Conservation (phyloP, 495 filamentous ascomycete genomes). For the Talaromyces ruber region DNA sequence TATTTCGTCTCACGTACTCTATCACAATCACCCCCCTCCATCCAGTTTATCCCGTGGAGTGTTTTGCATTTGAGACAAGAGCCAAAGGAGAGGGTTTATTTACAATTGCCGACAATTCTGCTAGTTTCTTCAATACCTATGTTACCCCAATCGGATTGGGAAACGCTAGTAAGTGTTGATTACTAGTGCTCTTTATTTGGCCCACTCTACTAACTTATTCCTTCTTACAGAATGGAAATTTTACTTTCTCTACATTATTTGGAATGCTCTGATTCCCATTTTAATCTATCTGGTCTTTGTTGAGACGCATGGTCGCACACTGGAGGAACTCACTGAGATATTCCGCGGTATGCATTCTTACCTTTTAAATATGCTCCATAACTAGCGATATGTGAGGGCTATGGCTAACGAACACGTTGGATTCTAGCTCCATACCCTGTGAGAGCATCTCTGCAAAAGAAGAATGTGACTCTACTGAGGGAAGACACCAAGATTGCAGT, state of each 20-base stretch:
- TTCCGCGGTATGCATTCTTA: too few species aligned
- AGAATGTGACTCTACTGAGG: too few species aligned
- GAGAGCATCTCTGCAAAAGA: too few species aligned
- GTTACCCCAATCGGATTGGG: constrained; percentile 25
- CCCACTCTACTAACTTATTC: too few species aligned
- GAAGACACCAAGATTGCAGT: too few species aligned
- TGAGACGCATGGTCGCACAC: constrained; percentile 57
- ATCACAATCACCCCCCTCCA: constrained; percentile 60
- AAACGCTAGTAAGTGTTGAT: too few species aligned
- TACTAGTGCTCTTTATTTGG: too few species aligned
- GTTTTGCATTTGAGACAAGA: constrained; percentile 47
- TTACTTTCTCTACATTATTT: constrained; percentile 54
- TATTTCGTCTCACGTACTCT: constrained; percentile 57
- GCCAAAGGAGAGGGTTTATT: constrained; percentile 54
- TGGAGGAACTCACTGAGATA: constrained; percentile 60
- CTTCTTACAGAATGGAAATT: too few species aligned
- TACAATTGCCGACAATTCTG: constrained; percentile 31
- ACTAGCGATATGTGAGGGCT: too few species aligned
- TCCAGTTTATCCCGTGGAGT: constrained; percentile 61
- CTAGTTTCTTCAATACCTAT: constrained; percentile 50
- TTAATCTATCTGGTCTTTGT: constrained; percentile 59
- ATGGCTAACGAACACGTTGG: too few species aligned
- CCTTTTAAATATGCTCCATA: too few species aligned
- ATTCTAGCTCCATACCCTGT: too few species aligned
- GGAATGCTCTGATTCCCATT: constrained; percentile 42